These are phyloP conservation scores for Hemisphaericaspora nanyangensis DNA, from an alignment of 805 yeast species.

Conservation along the genomic window DNA sequence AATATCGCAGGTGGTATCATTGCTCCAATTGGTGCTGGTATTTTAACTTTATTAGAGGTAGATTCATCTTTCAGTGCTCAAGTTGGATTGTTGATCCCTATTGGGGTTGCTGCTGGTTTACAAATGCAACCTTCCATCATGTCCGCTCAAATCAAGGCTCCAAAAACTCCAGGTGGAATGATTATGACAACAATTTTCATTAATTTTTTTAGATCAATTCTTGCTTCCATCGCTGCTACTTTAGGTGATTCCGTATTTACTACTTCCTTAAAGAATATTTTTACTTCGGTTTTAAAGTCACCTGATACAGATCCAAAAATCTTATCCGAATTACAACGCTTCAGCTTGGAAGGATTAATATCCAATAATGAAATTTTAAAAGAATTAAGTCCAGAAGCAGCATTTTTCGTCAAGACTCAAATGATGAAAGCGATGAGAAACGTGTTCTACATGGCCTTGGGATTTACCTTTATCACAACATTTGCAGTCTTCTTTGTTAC, in stretches of 20 bases:
- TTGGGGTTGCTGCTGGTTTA: conserved; percentile 48
- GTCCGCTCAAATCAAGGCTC: conserved; percentile 46
- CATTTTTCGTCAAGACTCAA: conserved; percentile 18
- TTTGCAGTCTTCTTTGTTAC: conserved; percentile 32
- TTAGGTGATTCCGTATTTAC: conserved; percentile 10
- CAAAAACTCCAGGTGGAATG: conserved; percentile 47
- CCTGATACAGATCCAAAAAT: conserved; percentile 8
- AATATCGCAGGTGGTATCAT: conserved; percentile 25
- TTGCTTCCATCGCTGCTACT: conserved; percentile 41
- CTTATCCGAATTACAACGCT: conserved; percentile 3
- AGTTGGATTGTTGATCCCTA: conserved; percentile 44
- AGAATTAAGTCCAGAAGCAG: conserved; percentile 18
- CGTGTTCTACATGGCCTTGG: conserved; percentile 41
- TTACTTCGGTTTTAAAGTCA: conserved; percentile 4
- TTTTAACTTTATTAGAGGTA: conserved; percentile 36
- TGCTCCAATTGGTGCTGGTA: conserved; percentile 43
- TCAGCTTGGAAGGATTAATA: conserved; percentile 10
- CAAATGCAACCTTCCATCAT: conserved; percentile 43
- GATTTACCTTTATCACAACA: conserved; percentile 27
- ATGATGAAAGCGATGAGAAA: conserved; percentile 36
- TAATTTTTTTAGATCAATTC: conserved; percentile 42
- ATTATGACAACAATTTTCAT: conserved; percentile 46
- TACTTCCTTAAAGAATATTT: conserved; percentile 9
- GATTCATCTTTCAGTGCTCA: conserved; percentile 32
- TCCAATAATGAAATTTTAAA: conserved; percentile 4